Percentiles rank a stretch among this genome's conserved stretches.
These are phyloP conservation scores for Pyracantha coccinea DNA, from an alignment of 331 rosid species.

Conservation along the genomic window DNA sequence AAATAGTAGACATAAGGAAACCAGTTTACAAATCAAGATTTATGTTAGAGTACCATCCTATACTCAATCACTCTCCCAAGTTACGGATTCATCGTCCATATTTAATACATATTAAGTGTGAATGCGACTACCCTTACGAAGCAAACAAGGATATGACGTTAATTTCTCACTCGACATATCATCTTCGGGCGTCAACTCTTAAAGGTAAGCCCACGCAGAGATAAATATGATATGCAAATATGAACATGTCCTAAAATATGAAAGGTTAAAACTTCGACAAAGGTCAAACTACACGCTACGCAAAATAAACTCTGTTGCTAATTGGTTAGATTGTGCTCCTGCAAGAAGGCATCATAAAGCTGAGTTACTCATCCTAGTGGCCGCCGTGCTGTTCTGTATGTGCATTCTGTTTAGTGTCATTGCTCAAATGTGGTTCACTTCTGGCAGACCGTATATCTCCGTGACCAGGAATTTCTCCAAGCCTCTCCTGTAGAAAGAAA, in stretches of 20 bases:
- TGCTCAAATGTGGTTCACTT: constrained; percentile 38
- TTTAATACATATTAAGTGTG: constrained; percentile 23
- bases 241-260: constrained; percentile 39
- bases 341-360: constrained; percentile 22
- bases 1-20: too few relatives aligned
- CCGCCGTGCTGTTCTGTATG: constrained; percentile 43
- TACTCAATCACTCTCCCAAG: not conserved
- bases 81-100: constrained; percentile 23
- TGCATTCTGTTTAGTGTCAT: constrained; percentile 48
- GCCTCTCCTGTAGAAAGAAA: constrained; percentile 52
- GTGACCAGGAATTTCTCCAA: constrained; percentile 61
- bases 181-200: constrained; percentile 22
- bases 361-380: constrained; percentile 34
- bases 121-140: constrained; percentile 22
- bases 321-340: constrained; percentile 75
- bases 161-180: constrained; percentile 42
- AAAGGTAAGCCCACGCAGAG: constrained; percentile 26
- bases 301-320: constrained; percentile 42
- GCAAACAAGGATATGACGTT: constrained; percentile 22
- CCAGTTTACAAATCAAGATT: not conserved
- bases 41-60: not conserved
- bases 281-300: constrained; percentile 54
- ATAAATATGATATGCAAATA: constrained; percentile 12
- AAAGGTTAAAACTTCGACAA: constrained; percentile 24
- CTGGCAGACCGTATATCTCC: constrained; percentile 44